These are phyloP conservation scores for Colletotrichum phormii DNA, from an alignment of 2,329 filamentous ascomycete genomes.

Conservation along the genomic window DNA sequence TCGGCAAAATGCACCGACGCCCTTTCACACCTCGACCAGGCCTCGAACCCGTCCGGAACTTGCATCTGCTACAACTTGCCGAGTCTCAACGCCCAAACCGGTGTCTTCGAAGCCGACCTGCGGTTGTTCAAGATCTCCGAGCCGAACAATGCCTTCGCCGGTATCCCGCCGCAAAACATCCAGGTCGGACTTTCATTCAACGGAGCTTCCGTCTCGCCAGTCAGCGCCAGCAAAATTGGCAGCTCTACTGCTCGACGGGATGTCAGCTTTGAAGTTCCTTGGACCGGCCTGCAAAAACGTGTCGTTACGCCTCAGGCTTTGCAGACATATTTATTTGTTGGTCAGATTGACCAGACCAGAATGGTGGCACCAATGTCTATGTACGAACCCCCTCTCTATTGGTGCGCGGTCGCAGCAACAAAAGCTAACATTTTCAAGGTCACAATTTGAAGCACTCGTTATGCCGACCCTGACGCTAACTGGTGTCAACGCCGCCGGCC, in stretches of 20 bases:
- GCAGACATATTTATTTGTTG: slow-evolving; percentile 76
- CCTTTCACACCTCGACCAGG: slow-evolving; percentile 65
- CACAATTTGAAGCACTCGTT: slow-evolving; percentile 70
- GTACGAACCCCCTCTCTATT: slow-evolving; percentile 57
- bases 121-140: slow-evolving; percentile 77
- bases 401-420: not conserved
- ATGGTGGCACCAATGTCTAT: slow-evolving; percentile 68
- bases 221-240: slow-evolving; percentile 46
- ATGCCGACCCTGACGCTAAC: slow-evolving; percentile 76
- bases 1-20: slow-evolving; percentile 68
- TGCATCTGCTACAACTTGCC: slow-evolving; percentile 87
- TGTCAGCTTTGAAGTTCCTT: slow-evolving; percentile 16
- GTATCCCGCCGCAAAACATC: slow-evolving; percentile 63
- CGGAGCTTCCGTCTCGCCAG: slow-evolving; percentile 63
- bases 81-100: slow-evolving; percentile 73
- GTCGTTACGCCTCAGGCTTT: slow-evolving; percentile 55
- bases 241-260: slow-evolving; percentile 41
- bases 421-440: slow-evolving; percentile 51
- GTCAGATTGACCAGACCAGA: slow-evolving; percentile 70
- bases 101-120: slow-evolving; percentile 81
- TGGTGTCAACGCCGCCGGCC: slow-evolving; percentile 63
- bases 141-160: slow-evolving; percentile 64
- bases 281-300: slow-evolving; percentile 28
- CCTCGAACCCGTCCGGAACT: slow-evolving; percentile 80
- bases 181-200: slow-evolving; percentile 65